These are phyloP conservation scores for Apiospora aurea DNA, from an alignment of 2,329 filamentous ascomycete genomes.

Conservation along the genomic window DNA sequence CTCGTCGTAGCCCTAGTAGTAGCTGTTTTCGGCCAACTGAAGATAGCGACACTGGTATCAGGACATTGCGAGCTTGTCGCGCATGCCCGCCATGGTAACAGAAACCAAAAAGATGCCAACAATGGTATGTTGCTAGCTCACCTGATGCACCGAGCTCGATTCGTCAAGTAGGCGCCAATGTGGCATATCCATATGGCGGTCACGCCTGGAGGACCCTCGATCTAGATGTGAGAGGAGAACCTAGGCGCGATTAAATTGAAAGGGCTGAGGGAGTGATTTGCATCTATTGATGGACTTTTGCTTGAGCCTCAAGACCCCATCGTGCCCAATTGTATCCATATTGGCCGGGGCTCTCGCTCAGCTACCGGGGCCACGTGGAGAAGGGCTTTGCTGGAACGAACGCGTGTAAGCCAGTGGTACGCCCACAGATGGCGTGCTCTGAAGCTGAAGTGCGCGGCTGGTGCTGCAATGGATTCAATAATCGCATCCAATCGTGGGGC, in stretches of 20 bases:
- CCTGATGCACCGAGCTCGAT: neutral
- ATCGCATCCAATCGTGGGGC: neutral
- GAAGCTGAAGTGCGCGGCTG: constrained; percentile 3
- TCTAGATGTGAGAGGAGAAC: neutral
- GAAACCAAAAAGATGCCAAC: neutral
- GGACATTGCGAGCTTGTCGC: neutral
- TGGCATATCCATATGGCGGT: neutral
- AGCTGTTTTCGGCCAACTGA: neutral
- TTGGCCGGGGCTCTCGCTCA: neutral
- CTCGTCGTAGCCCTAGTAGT: neutral
- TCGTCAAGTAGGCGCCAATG: neutral
- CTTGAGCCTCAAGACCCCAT: neutral
- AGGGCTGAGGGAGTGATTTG: neutral
- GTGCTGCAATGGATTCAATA: neutral
- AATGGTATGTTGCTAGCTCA: neutral
- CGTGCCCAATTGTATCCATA: neutral
- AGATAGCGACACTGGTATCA: neutral
- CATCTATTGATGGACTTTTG: neutral
- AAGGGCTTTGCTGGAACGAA: neutral
- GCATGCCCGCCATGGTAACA: neutral
- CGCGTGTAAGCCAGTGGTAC: constrained; percentile 5
- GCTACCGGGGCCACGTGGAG: constrained; percentile 7
- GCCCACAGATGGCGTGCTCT: neutral
- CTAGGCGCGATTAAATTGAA: neutral
- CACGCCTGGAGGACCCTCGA: neutral